phyloP scores from a whole-genome alignment of 2,329 filamentous ascomycete species.

The Diaporthe sp. region DNA sequence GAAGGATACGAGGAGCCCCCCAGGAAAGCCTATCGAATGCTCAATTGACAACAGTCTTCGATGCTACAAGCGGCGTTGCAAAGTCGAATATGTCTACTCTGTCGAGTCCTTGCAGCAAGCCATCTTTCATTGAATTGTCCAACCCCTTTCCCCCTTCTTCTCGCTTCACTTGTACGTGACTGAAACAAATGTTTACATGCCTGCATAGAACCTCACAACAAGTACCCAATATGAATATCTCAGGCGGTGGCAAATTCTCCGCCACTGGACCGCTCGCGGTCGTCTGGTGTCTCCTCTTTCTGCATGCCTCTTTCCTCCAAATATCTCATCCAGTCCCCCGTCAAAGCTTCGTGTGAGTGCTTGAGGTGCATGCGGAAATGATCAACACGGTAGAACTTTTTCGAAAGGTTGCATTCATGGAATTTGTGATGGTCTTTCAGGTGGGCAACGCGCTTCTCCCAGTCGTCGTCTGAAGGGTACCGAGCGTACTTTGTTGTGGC shows the following conservation, averaged over 20 bases:
- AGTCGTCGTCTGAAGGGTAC: conserved; percentile 82
- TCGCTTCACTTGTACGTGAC: not conserved
- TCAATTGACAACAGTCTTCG: not conserved
- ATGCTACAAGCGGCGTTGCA: not conserved
- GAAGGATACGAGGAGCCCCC: not conserved
- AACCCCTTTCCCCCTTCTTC: too few species aligned
- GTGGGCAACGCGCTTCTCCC: conserved; percentile 88
- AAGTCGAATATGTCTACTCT: not conserved
- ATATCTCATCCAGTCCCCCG: conserved; percentile 99
- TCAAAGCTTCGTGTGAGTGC: conserved; percentile 95
- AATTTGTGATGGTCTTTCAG: conserved; percentile 95
- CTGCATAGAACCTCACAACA: not conserved
- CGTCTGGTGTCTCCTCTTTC: conserved; percentile 67
- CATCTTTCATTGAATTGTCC: not conserved
- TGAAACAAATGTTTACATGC: not conserved
- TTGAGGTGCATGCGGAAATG: conserved; percentile 98
- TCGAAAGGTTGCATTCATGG: conserved; percentile 95
- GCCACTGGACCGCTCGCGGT: not conserved
- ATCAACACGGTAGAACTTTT: conserved; percentile 98
- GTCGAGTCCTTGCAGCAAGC: not conserved
- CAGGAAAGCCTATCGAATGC: not conserved
- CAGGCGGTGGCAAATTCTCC: not conserved
- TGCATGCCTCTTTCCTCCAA: conserved; percentile 96
- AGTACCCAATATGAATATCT: not conserved
- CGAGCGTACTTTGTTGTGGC: conserved; percentile 56